Evolutionary conservation across 352 stramenopile genomes (phyloP), one percentile per base, ranked within the genome.

Genomic region (Phytophthora vignae): DNA sequence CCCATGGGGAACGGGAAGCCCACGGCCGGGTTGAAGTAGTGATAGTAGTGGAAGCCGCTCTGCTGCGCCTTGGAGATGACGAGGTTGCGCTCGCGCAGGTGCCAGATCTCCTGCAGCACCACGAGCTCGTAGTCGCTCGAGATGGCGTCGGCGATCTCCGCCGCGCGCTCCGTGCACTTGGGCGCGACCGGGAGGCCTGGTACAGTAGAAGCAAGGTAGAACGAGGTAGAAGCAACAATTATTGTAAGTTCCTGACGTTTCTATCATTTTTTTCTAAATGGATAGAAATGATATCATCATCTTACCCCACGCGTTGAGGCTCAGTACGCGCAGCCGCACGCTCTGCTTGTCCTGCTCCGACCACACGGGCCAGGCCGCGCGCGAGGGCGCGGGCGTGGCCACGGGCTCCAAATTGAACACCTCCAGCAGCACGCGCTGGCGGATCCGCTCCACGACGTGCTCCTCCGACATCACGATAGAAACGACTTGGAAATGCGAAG

Each of bases 81-180:
- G 27, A 93, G 75, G 70, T 91, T 88, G 44, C 87, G 87, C 74
- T 95, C 88, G 64, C 88, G 88, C 19, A 86, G 71, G 62, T 95
- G 88, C 88, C 88, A 95, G 42, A 95, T 90, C 67, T 95, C 88
- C 61, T 95, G 88, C 58, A 95, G 69, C 56, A 92, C 84, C n/a
- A 95, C 85, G n/a, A 95, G 74, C 36, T 95, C 88, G 44, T 82
- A 92, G 63, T 77, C 77, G n/a, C 27, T 76, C 9, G 87, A 78
- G 53, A 95, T 88, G 36, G 86, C 86, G n/a, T 71, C 83, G 21
- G 84, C 88, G 67, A 95, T 92, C 57, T 91, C 77, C 0, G 69
- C 48, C 1, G 84, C 88, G 15, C 88, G 85, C 66, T 95, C 84
- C 0, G 80, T 90, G 33, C 81, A 89, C 52, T 92, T 83, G 7